These are phyloP conservation scores for Penicillium palitans DNA, from an alignment of 2,329 filamentous ascomycete species.

Conservation along the genomic window DNA sequence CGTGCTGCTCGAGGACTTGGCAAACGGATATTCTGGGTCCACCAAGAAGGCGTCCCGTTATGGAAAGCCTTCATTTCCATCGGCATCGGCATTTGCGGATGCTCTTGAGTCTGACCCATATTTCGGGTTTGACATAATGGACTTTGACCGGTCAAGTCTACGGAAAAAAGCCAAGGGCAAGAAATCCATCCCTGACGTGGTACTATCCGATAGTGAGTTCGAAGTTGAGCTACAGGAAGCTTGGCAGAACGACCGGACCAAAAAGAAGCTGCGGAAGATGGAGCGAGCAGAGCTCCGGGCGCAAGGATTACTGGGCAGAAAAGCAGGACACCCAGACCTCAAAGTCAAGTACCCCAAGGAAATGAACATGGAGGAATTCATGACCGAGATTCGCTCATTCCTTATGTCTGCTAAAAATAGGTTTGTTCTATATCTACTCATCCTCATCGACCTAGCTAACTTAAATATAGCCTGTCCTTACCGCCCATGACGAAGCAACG, in stretches of 20 bases:
- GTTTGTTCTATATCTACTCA: slow-evolving; percentile 47
- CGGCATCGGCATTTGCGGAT: slow-evolving; percentile 58
- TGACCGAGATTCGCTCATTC: slow-evolving; percentile 71
- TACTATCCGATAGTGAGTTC: slow-evolving; percentile 67
- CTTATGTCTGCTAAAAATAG: slow-evolving; percentile 62
- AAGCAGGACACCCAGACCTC: slow-evolving; percentile 58
- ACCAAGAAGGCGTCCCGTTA: slow-evolving; percentile 46
- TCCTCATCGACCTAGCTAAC: slow-evolving; percentile 7
- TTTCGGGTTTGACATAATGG: slow-evolving; percentile 80
- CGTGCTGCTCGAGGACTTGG: slow-evolving; percentile 50
- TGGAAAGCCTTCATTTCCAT: slow-evolving; percentile 47
- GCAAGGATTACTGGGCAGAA: slow-evolving; percentile 63
- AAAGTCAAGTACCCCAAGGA: slow-evolving; percentile 71
- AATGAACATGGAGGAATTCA: slow-evolving; percentile 69
- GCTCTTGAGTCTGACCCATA: slow-evolving; percentile 60
- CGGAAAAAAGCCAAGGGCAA: slow-evolving; percentile 65
- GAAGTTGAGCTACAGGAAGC: slow-evolving; percentile 59
- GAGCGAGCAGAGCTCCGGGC: slow-evolving; percentile 68
- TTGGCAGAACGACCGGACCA: slow-evolving; percentile 68
- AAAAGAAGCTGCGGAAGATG: slow-evolving; percentile 69
- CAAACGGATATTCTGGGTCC: slow-evolving; percentile 46
- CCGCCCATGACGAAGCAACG: slow-evolving; percentile 80
- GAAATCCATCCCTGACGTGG: slow-evolving; percentile 55
- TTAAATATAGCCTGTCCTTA: slow-evolving; percentile 61
- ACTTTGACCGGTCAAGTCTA: slow-evolving; percentile 71